Percentiles rank a stretch among this genome's conserved stretches.
phyloP scores from a whole-genome alignment of 257 asterid species.

The Henckelia pumila region DNA sequence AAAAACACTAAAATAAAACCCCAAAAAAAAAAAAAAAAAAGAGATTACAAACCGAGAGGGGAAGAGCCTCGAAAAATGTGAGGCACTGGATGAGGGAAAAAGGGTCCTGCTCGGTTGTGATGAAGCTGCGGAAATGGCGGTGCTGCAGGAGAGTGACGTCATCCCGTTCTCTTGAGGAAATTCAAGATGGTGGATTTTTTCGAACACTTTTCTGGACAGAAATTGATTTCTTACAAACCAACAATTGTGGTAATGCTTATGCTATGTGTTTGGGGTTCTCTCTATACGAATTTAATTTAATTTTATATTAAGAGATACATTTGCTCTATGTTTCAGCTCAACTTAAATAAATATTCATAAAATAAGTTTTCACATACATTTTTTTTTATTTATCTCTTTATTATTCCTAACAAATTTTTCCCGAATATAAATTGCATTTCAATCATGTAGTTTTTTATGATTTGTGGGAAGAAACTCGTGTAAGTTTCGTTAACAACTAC shows the following conservation, averaged over 20 bases:
- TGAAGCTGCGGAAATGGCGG: conserved; percentile 37
- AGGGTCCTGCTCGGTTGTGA: conserved; percentile 27
- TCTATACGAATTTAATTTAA: no score
- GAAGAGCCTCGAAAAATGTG: conserved; percentile 25
- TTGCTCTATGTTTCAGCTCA: no score
- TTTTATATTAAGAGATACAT: no score
- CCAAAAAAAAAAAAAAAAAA: background rate
- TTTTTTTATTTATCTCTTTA: no score
- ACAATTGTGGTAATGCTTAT: background rate
- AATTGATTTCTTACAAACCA: background rate
- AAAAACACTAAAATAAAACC: background rate
- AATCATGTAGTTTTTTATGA: no score
- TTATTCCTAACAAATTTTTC: no score
- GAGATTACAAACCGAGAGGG: conserved; percentile 32
- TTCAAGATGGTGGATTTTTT: background rate
- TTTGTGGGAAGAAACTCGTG: no score
- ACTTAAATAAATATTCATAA: no score
- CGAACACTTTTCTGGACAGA: conserved; percentile 23
- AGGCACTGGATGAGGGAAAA: conserved; percentile 26
- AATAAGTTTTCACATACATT: no score
- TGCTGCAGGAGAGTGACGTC: conserved; percentile 40
- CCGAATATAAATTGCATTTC: no score
- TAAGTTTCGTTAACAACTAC: no score
- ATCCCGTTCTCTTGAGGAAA: conserved; percentile 20
- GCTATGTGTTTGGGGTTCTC: no score